Percentiles rank a stretch among this genome's conserved stretches.
Conservation (phyloP, 2,329 filamentous ascomycete genomes). For the Penicillium sumatraense region DNA sequence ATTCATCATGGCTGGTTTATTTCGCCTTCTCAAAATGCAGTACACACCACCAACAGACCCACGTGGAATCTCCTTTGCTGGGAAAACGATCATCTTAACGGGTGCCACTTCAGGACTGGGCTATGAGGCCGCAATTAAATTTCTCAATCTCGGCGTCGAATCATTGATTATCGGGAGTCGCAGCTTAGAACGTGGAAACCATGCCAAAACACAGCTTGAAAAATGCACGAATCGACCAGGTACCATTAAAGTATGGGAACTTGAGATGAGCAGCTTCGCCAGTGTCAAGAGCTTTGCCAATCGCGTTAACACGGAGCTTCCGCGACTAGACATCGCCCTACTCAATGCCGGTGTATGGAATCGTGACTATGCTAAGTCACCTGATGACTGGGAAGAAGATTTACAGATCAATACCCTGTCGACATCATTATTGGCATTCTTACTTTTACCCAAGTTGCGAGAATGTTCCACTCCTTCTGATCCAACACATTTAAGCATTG, state of each 20-base stretch:
- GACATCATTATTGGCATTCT: slow-evolving; percentile 58
- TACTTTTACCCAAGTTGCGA: slow-evolving; percentile 56
- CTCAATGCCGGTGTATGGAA: slow-evolving; percentile 53
- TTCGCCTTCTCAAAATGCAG: slow-evolving; percentile 36
- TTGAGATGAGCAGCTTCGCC: slow-evolving; percentile 53
- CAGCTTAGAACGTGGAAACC: slow-evolving; percentile 47
- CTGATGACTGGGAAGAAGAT: slow-evolving; percentile 56
- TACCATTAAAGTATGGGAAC: slow-evolving; percentile 49
- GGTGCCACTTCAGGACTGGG: slow-evolving; percentile 58
- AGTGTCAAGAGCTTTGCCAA: slow-evolving; percentile 51
- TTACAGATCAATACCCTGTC: slow-evolving; percentile 64
- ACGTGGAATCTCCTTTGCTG: slow-evolving; percentile 43
- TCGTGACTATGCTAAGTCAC: slow-evolving; percentile 38
- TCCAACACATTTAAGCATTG: slow-evolving; percentile 49
- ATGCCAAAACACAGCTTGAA: slow-evolving; percentile 46
- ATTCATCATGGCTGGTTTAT: slow-evolving; percentile 32
- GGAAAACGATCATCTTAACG: slow-evolving; percentile 55
- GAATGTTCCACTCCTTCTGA: slow-evolving; percentile 35
- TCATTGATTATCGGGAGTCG: slow-evolving; percentile 54
- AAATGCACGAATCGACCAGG: slow-evolving; percentile 33
- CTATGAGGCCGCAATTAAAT: slow-evolving; percentile 55
- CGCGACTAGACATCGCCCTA: slow-evolving; percentile 50
- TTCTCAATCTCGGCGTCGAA: slow-evolving; percentile 47
- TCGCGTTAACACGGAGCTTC: slow-evolving; percentile 40
- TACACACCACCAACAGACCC: slow-evolving; percentile 43